A percentile compares a stretch with the other conserved stretches of the same genome.
Conservation (phyloP, 23 red algal species). For the Chondrus crispus region DNA sequence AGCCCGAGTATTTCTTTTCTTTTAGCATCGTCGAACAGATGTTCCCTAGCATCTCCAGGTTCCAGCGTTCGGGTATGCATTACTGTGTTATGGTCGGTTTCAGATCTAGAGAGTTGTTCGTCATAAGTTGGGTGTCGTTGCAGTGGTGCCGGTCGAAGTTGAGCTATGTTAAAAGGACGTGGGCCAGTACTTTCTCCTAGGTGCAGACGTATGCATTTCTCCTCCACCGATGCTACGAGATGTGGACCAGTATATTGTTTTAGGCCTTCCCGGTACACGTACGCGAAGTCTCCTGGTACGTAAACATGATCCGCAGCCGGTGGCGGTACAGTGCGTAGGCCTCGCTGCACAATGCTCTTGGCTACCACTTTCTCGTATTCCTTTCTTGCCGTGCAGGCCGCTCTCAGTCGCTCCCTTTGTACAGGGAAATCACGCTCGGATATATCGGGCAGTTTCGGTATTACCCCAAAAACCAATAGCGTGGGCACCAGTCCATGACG, state of each 20-base stretch:
- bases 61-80: not conserved
- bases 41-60: not conserved
- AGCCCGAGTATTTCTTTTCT: not conserved
- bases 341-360: not conserved
- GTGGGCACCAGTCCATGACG: not conserved
- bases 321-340: not conserved
- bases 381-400: not conserved
- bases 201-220: not conserved
- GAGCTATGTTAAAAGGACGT: not conserved
- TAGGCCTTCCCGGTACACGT: not conserved
- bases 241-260: not conserved
- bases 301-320: not conserved
- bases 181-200: not conserved
- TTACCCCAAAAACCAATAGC: not conserved
- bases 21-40: not conserved
- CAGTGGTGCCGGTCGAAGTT: not conserved
- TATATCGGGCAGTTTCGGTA: not conserved
- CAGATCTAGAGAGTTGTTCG: not conserved
- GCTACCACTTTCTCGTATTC: not conserved
- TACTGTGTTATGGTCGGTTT: not conserved
- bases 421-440: not conserved
- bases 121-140: not conserved
- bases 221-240: not conserved
- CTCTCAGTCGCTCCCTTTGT: not conserved
- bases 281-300: not conserved